Conservation (phyloP, 2,329 filamentous ascomycete genomes). For the Thelonectria rubi region DNA sequence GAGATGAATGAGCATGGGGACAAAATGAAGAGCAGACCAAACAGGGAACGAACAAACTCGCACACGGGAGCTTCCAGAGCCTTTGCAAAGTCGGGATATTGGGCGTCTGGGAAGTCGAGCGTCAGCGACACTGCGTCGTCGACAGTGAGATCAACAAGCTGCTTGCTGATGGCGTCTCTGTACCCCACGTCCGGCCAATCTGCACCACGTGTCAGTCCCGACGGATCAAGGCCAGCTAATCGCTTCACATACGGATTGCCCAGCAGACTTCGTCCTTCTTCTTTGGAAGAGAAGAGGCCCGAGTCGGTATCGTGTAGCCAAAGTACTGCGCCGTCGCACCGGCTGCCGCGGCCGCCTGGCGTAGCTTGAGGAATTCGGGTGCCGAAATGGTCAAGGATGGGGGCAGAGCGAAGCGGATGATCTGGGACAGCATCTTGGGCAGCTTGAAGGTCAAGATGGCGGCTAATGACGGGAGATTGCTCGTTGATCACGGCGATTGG, state of each 20-base stretch:
- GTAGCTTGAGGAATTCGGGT: slow-evolving; percentile 22
- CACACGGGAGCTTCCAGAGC: slow-evolving; percentile 31
- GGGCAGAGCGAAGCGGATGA: slow-evolving; percentile 31
- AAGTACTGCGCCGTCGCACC: slow-evolving; percentile 31
- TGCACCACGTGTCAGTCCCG: not conserved
- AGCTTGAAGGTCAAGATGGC: too few relatives aligned
- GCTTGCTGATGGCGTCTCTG: not conserved
- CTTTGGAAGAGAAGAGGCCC: slow-evolving; percentile 17
- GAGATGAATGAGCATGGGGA: not conserved
- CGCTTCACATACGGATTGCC: slow-evolving; percentile 28
- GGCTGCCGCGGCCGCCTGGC: slow-evolving; percentile 21
- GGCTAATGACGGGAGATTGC: too few relatives aligned
- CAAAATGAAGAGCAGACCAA: not conserved
- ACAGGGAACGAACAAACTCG: slow-evolving; percentile 30
- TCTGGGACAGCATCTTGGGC: slow-evolving; percentile 28
- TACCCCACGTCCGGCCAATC: slow-evolving; percentile 24
- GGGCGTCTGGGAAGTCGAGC: slow-evolving; percentile 5
- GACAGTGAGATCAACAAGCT: not conserved
- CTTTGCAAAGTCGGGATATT: slow-evolving; percentile 11
- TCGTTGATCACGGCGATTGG: too few relatives aligned
- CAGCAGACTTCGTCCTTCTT: slow-evolving; percentile 32
- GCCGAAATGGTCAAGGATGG: slow-evolving; percentile 23
- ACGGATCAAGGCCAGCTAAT: too few relatives aligned
- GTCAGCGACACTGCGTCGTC: slow-evolving; percentile 12
- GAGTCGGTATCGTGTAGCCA: slow-evolving; percentile 26